Evolutionary conservation across 129 eudicot genomes (phyloP).

Genomic region (Chrysanthemum lavandulifolium): DNA sequence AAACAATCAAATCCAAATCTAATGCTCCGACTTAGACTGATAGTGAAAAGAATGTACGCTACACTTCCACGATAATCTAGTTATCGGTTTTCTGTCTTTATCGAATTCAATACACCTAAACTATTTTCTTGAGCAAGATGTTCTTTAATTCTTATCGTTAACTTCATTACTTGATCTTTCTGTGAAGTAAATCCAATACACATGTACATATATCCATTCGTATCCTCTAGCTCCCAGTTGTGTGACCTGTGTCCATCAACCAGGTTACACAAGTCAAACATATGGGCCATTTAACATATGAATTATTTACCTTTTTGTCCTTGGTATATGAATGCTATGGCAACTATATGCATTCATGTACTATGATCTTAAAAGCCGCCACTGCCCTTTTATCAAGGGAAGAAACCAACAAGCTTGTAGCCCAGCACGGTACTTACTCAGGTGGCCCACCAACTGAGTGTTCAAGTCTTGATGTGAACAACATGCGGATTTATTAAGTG

Average conservation of each 20-base stretch:
- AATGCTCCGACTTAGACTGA: background rate
- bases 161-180: conserved; percentile 8
- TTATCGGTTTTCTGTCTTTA: background rate
- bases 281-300: conserved; percentile 11
- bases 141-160: background rate
- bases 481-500: too few relatives aligned
- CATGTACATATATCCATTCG: conserved; percentile 7
- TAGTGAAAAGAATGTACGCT: background rate
- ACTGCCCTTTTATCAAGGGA: background rate
- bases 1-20: background rate
- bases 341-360: background rate
- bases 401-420: too few relatives aligned
- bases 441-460: too few relatives aligned
- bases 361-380: conserved; percentile 17
- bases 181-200: conserved; percentile 27
- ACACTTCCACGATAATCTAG: background rate
- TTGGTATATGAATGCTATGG: conserved; percentile 7
- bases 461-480: too few relatives aligned
- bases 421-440: too few relatives aligned
- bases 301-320: conserved; percentile 11
- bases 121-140: conserved; percentile 14
- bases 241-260: background rate
- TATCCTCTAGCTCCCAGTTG: conserved; percentile 11
- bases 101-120: conserved; percentile 10
- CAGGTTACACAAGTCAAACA: conserved; percentile 12